Evolutionary conservation across 345 rosid genomes (phyloP).

Genomic region (Salix koriyanagi): DNA sequence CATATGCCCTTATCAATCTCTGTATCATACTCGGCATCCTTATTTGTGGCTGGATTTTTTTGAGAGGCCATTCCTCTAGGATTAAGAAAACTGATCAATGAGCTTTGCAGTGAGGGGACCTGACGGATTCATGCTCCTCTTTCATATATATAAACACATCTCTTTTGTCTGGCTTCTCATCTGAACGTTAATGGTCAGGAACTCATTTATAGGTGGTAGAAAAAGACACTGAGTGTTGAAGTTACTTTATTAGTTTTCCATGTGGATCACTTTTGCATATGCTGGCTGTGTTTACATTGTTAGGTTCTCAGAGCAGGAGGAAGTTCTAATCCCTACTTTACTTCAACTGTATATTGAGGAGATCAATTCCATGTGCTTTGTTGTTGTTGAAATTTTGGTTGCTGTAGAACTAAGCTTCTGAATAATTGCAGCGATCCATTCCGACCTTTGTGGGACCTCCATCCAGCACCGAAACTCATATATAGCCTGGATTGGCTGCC

Average conservation of each 20-base stretch:
- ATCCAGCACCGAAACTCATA: conserved; percentile 57
- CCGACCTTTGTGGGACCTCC: conserved; percentile 77
- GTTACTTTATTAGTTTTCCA: background rate
- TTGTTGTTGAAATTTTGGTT: background rate
- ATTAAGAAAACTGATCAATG: no score
- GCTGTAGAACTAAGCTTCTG: conserved; percentile 6
- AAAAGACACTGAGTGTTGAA: background rate
- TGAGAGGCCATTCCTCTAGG: no score
- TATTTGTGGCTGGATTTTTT: background rate
- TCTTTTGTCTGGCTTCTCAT: background rate
- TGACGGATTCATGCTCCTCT: no score
- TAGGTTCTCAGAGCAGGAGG: background rate
- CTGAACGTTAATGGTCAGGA: background rate
- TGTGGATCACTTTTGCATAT: background rate
- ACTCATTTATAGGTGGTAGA: background rate
- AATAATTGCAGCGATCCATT: conserved; percentile 68
- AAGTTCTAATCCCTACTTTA: background rate
- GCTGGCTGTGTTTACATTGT: background rate
- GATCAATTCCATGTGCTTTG: background rate
- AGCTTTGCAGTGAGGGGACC: no score
- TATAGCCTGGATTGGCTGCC: conserved; percentile 71
- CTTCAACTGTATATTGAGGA: background rate
- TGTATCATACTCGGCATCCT: background rate
- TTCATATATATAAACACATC: no score
- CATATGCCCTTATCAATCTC: background rate